A percentile compares a stretch with the other conserved stretches of the same genome.
phyloP scores from a whole-genome alignment of 352 stramenopile species.

The Aphanomyces stellatus region DNA sequence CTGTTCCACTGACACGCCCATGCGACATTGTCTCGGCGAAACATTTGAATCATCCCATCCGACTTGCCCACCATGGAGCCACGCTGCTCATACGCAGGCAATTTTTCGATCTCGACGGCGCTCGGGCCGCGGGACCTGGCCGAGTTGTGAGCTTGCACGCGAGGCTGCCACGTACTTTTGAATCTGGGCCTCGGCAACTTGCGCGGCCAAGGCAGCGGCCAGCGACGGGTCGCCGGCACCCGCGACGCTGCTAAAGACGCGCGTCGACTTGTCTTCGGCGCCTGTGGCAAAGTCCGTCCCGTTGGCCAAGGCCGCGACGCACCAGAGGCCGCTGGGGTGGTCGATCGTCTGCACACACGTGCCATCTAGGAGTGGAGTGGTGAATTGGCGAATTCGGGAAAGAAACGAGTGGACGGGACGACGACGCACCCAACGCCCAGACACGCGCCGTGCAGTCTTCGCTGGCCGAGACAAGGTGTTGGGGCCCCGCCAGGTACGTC shows the following conservation, averaged over 20 bases:
- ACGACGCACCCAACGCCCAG: slow-evolving; percentile 31
- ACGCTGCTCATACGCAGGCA: slow-evolving; percentile 90
- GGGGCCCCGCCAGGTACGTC: slow-evolving; percentile 37
- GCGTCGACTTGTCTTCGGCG: slow-evolving; percentile 89
- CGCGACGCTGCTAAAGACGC: slow-evolving; percentile 79
- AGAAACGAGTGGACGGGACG: slow-evolving; percentile 20
- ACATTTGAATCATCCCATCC: slow-evolving; percentile 95
- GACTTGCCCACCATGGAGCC: slow-evolving; percentile 61
- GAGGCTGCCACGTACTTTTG: slow-evolving; percentile 58
- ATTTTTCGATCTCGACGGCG: slow-evolving; percentile 88
- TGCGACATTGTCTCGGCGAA: slow-evolving; percentile 88
- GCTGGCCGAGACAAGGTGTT: slow-evolving; percentile 59
- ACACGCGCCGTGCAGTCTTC: slow-evolving; percentile 78
- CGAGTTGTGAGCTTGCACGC: background rate
- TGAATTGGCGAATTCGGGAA: slow-evolving; percentile 12
- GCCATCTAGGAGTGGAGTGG: slow-evolving; percentile 27
- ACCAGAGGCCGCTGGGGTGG: slow-evolving; percentile 81
- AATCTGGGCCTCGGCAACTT: slow-evolving; percentile 45
- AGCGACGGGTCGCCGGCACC: slow-evolving; percentile 32
- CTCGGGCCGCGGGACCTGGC: slow-evolving; percentile 73
- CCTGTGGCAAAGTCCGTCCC: slow-evolving; percentile 89
- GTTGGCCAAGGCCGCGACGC: slow-evolving; percentile 62
- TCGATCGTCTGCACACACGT: slow-evolving; percentile 65
- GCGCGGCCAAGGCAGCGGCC: slow-evolving; percentile 56
- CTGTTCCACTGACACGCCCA: slow-evolving; percentile 94